phyloP scores from a whole-genome alignment of 2,329 filamentous ascomycete genomes.

The Corniculantispora saksenae region DNA sequence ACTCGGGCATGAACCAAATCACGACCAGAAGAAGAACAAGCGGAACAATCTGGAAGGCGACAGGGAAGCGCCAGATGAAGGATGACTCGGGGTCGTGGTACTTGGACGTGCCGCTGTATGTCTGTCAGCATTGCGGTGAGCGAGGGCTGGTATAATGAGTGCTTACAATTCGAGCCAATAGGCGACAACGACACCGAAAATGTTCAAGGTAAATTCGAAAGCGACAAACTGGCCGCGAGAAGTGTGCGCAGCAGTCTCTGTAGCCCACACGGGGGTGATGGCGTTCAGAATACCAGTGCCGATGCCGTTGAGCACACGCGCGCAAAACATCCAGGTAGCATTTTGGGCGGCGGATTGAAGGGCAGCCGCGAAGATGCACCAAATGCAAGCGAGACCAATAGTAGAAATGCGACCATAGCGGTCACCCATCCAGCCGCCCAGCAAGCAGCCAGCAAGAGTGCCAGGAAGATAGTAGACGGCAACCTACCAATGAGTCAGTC shows the following conservation, averaged over 20 bases:
- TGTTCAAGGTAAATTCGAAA: slow-evolving; percentile 73
- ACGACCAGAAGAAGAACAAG: slow-evolving; percentile 56
- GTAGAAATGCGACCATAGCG: slow-evolving; percentile 62
- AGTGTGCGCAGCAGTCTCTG: slow-evolving; percentile 68
- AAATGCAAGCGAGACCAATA: slow-evolving; percentile 59
- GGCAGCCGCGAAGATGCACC: slow-evolving; percentile 61
- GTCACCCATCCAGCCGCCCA: slow-evolving; percentile 66
- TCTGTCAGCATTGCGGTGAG: neutral
- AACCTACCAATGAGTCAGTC: slow-evolving; percentile 20
- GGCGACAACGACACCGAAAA: slow-evolving; percentile 61
- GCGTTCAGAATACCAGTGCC: slow-evolving; percentile 71
- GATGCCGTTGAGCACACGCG: slow-evolving; percentile 53
- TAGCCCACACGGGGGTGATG: slow-evolving; percentile 71
- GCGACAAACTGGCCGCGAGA: slow-evolving; percentile 69
- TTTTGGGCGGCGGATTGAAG: slow-evolving; percentile 68
- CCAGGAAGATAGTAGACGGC: slow-evolving; percentile 48
- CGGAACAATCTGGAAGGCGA: slow-evolving; percentile 69
- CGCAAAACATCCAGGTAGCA: slow-evolving; percentile 68
- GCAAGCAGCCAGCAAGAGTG: slow-evolving; percentile 63
- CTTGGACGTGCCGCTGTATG: slow-evolving; percentile 54
- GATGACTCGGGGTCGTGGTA: slow-evolving; percentile 58
- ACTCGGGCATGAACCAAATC: slow-evolving; percentile 71
- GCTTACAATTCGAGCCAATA: slow-evolving; percentile 60
- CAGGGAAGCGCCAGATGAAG: slow-evolving; percentile 68
- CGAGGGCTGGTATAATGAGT: neutral